phyloP scores from a whole-genome alignment of 768 basidiomycete genomes.

The Rubroboletus satanas region DNA sequence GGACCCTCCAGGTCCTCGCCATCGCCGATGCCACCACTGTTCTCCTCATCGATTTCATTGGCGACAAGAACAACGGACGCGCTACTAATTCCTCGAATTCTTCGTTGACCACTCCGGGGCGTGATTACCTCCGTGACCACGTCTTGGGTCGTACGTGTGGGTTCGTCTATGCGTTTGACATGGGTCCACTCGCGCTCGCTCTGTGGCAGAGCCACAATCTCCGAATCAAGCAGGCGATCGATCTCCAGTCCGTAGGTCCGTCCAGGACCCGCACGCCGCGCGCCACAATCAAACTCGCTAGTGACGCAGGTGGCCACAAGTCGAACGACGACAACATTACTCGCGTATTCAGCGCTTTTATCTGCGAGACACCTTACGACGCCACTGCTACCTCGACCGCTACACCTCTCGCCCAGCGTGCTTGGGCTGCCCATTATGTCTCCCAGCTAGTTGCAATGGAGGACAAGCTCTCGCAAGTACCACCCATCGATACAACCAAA shows the following conservation, averaged over 20 bases:
- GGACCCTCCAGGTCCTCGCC: constrained; percentile 25
- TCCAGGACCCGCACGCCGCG: constrained; percentile 15
- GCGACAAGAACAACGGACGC: constrained; percentile 34
- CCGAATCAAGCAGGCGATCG: constrained; percentile 34
- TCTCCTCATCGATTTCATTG: constrained; percentile 25
- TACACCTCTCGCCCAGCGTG: constrained; percentile 27
- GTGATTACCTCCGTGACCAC: constrained; percentile 27
- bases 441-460: constrained; percentile 23
- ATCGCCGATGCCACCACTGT: constrained; percentile 27
- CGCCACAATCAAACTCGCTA: constrained; percentile 18
- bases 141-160: constrained; percentile 28
- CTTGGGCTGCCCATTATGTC: constrained; percentile 32
- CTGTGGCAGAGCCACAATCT: constrained; percentile 31
- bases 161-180: constrained; percentile 30
- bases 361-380: constrained; percentile 2
- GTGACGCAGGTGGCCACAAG: constrained; percentile 4
- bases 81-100: constrained; percentile 21
- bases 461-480: constrained; percentile 18
- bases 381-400: not conserved
- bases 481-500: constrained; percentile 26
- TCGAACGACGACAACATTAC: constrained; percentile 17
- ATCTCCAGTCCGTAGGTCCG: constrained; percentile 23
- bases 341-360: constrained; percentile 5
- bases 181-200: constrained; percentile 28
- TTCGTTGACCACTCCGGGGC: constrained; percentile 16